phyloP scores from a whole-genome alignment of 192 early-diverging fungal species.

The Podila clonocystis region DNA sequence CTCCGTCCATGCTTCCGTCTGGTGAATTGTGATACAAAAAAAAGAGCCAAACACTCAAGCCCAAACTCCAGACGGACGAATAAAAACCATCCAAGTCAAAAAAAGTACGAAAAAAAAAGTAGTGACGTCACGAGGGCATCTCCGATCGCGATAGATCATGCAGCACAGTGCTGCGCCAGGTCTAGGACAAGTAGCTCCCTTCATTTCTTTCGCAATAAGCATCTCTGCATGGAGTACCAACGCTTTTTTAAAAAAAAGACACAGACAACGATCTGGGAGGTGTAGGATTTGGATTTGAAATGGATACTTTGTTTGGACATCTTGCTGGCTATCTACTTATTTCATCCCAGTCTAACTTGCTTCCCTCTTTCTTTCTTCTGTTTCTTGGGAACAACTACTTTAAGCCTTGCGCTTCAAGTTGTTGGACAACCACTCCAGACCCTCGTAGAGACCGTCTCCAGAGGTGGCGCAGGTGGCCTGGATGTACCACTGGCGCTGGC shows the following conservation, averaged over 20 bases:
- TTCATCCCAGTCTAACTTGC: background rate
- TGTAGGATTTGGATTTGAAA: background rate
- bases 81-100: too few relatives aligned
- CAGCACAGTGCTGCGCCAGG: too few relatives aligned
- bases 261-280: background rate
- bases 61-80: too few relatives aligned
- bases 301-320: constrained; percentile 1
- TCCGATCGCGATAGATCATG: too few relatives aligned
- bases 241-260: background rate
- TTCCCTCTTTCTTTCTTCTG: background rate
- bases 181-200: too few relatives aligned
- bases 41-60: too few relatives aligned
- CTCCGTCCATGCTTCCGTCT: too few relatives aligned
- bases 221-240: too few relatives aligned
- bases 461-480: constrained; percentile 92
- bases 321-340: background rate
- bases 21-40: too few relatives aligned
- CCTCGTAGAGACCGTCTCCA: constrained; percentile 98
- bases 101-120: too few relatives aligned
- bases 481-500: constrained; percentile 92
- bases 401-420: constrained; percentile 67
- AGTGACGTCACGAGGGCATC: too few relatives aligned
- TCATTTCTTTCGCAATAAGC: too few relatives aligned
- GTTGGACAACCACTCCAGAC: constrained; percentile 92
- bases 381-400: constrained; percentile 7